phyloP scores from a whole-genome alignment of 2,329 filamentous ascomycete genomes.

The Paraphoma chrysanthemicola region DNA sequence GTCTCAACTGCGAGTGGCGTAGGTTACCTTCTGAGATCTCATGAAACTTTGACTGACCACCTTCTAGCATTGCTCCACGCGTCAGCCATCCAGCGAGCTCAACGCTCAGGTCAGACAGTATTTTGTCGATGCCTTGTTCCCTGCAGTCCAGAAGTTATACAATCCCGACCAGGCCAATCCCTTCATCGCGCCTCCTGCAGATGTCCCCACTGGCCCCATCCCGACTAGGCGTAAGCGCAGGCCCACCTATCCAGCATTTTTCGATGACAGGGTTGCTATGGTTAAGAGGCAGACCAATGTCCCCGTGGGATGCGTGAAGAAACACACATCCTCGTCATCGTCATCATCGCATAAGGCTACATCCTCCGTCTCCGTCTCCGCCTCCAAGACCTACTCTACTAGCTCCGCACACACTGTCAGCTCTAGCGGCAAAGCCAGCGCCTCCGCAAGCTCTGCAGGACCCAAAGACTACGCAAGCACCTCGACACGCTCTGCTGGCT shows the following conservation, averaged over 20 bases:
- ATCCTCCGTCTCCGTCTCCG: too few species aligned
- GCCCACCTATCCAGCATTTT: neutral
- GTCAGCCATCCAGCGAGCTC: neutral
- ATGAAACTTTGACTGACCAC: neutral
- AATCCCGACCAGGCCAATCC: neutral
- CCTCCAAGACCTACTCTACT: neutral
- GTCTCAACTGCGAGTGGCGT: conserved; percentile 4
- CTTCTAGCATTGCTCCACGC: conserved; percentile 3
- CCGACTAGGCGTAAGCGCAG: neutral
- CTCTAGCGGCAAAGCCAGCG: too few species aligned
- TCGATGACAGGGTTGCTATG: neutral
- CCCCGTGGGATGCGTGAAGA: conserved; percentile 3
- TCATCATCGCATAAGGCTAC: neutral
- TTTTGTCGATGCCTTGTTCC: neutral
- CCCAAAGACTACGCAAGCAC: neutral
- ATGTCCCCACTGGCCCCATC: too few species aligned
- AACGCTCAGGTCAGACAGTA: conserved; percentile 1
- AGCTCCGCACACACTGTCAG: neutral
- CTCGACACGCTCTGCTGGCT: neutral
- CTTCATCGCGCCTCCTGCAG: neutral
- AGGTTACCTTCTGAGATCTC: neutral
- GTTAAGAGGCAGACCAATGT: neutral
- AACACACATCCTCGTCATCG: neutral
- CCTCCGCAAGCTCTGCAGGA: neutral
- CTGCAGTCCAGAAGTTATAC: neutral